phyloP scores from a whole-genome alignment of 345 rosid genomes.

The Reutealis trisperma region DNA sequence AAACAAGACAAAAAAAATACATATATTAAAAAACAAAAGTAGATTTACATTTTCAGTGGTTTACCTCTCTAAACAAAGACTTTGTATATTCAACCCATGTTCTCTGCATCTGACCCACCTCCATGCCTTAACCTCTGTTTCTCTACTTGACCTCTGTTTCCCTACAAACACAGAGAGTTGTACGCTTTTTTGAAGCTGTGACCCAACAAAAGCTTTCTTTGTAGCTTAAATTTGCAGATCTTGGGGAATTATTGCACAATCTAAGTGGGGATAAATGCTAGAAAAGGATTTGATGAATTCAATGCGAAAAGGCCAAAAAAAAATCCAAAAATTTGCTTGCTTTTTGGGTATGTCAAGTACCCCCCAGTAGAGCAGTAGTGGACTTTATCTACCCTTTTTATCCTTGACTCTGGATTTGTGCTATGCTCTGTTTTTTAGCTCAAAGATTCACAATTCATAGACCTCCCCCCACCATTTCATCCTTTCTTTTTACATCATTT shows the following conservation, averaged over 20 bases:
- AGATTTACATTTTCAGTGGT: background rate
- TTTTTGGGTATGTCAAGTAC: background rate
- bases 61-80: conserved; percentile 80
- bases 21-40: background rate
- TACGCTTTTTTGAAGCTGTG: background rate
- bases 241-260: conserved; percentile 26
- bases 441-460: background rate
- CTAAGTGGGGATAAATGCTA: conserved; percentile 21
- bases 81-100: conserved; percentile 66
- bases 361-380: background rate
- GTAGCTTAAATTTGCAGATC: conserved; percentile 34
- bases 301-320: conserved; percentile 10
- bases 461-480: background rate
- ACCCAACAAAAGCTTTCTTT: background rate
- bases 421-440: conserved; percentile 4
- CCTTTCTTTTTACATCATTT: background rate
- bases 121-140: conserved; percentile 42
- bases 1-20: background rate
- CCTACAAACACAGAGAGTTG: background rate
- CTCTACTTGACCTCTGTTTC: conserved; percentile 4
- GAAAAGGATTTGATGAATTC: conserved; percentile 34
- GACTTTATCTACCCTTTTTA: background rate
- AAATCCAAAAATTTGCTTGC: conserved; percentile 22
- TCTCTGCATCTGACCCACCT: conserved; percentile 82
- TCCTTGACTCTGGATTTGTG: conserved; percentile 30